Evolutionary conservation across 352 stramenopile species (phyloP), one percentile per base, ranked within the genome.

Genomic region (Phytophthora pistaciae): DNA sequence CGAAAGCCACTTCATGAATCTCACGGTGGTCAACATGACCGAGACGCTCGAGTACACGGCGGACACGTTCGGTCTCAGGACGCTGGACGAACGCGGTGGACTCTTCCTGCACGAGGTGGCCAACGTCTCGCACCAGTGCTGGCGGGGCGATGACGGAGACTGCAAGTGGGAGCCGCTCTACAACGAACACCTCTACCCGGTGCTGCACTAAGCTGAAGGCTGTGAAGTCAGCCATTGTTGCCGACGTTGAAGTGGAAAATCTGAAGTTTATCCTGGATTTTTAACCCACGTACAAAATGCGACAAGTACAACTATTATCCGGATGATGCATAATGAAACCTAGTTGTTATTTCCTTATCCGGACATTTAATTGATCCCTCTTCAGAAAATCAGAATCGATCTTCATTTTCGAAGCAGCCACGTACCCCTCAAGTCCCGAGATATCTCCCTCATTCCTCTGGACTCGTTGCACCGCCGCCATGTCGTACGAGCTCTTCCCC

Each of bases 401-500:
- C 62, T 60, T 68, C 68, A 75, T 50, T 75, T 36, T 50, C 38
- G 20, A 71, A 75, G 48, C 40, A 49, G 68, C 68, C 56, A 74
- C 55, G 36, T 49, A 55, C 29, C 38, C 18, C 21, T 31, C 49
- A 61, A 66, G 67, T 72, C 16, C 53, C 27, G 23, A 16, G 62
- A 58, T 70, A 52, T 59, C 54, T 46, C 44, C 7, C 21, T 57
- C 48, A 23, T 31, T 5, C 33, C 21, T 33, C 23, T 40, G 10
- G 27, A 46, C 56, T 31, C 29, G 49, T 27, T 49, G 3, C 9
- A 66, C 5, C 50, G 42, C 61, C 52, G 11, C 55, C 52, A 79
- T 79, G 72, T 64, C 72, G 20, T 65, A 77, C 64, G 60, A 57
- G 18, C 18, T 72, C 3, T 74, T 73, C 42, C 68, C 62, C 3